Percentiles rank a stretch among this genome's conserved stretches.
phyloP scores from a whole-genome alignment of 1,284 basidiomycete genomes.

The Blastosporella zonata region DNA sequence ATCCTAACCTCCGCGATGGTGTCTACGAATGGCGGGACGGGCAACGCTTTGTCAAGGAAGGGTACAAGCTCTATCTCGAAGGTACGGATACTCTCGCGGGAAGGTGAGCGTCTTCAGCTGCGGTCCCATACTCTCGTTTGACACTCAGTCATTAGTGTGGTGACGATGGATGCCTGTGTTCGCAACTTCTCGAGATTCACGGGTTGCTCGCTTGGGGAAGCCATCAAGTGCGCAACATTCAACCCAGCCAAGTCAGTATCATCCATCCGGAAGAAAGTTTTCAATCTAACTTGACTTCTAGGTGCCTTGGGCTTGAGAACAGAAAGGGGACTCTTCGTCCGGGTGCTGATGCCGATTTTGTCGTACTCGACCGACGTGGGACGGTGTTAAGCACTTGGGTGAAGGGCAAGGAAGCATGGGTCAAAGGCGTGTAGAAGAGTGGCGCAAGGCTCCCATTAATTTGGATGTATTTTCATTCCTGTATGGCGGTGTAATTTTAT shows the following conservation, averaged over 20 bases:
- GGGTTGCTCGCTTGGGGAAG: conserved; percentile 76
- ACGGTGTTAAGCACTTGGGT: conserved; percentile 79
- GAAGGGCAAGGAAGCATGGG: conserved; percentile 71
- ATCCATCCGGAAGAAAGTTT: background rate
- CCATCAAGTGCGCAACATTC: conserved; percentile 81
- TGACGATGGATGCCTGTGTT: conserved; percentile 81
- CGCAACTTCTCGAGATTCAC: conserved; percentile 83
- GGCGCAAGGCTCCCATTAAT: background rate
- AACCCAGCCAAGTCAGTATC: conserved; percentile 72
- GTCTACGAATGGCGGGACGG: conserved; percentile 85
- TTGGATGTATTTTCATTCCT: background rate
- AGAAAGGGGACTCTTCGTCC: conserved; percentile 77
- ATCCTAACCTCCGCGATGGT: conserved; percentile 81
- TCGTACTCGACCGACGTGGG: conserved; percentile 70
- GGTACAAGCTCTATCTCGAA: conserved; percentile 78
- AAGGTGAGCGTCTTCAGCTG: conserved; percentile 42
- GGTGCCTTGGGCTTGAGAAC: conserved; percentile 75
- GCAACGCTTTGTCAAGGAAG: conserved; percentile 75
- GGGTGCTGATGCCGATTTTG: conserved; percentile 82
- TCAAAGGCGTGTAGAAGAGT: conserved; percentile 17
- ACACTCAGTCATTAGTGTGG: conserved; percentile 46
- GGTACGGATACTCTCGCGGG: conserved; percentile 87
- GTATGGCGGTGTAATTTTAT: too few species aligned
- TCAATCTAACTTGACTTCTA: too few species aligned
- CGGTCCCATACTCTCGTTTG: conserved; percentile 6